Base-by-base conservation (phyloP, 306 rosid species). In the Vachellia collinsii region DNA sequence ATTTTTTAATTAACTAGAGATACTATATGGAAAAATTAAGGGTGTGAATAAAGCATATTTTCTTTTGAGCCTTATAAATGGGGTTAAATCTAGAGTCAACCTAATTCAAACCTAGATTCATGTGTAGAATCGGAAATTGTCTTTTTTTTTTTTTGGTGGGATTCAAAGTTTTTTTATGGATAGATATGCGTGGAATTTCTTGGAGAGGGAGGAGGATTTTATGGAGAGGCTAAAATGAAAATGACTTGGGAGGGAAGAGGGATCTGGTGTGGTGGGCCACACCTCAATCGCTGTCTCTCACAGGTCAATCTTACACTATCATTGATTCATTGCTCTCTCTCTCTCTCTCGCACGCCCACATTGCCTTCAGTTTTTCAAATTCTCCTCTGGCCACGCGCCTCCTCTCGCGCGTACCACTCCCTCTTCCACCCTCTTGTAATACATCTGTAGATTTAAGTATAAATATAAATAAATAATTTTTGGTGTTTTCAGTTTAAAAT, bases 101-200 rank as follows among this genome's bases (percentile, higher is more conserved):
- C 44, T 6, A 41, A 41, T 6, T 41, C 8, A 7, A 41, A 41
- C 44, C 44, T 41, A 41, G 44, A 41, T 41, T 41, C 44, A 6
- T 41, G 2, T 7, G 8, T 6, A 41, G 44, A 8, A 41, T 41
- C 44, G 8, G 44, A 41, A 41, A 41, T 5, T 41, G 9, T 5
- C 34, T 41, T 5, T 41, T 6, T 41, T 41, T 41, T 41, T 6
- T 41, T 41, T 41, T 41, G 44, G 44, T 41, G 44, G 9, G 3
- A 9, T 43, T 43, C 1, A 43, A 43, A 29, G 34, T 29, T 29
- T 29, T 29, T 29, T 29, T 11, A 4, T 11, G 17, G 17, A n/a
- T n/a, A 36, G 25, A 70, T 22, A 68, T 58, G 72, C 1, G 29
- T 74, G 78, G 80, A 83, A 83, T 65, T 64, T 78, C 25, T 0